Evolutionary conservation across 2,329 filamentous ascomycete species (phyloP).

Genomic region (Monilinia fructicola): DNA sequence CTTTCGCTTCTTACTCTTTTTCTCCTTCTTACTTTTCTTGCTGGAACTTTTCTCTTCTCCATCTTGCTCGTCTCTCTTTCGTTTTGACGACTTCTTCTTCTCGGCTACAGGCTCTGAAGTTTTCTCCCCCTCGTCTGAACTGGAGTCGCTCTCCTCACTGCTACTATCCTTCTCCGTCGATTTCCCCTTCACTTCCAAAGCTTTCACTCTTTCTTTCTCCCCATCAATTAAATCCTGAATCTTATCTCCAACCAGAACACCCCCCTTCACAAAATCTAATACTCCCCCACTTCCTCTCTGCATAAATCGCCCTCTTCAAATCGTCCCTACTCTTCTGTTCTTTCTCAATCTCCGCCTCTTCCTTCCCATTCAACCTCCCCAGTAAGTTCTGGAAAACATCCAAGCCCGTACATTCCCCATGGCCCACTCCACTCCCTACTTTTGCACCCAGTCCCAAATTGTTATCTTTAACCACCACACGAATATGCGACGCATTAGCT

Average conservation of each 20-base stretch:
- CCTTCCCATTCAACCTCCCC: constrained; percentile 85
- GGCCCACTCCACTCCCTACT: constrained; percentile 63
- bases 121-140: constrained; percentile 21
- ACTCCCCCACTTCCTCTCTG: constrained; percentile 71
- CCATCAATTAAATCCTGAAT: constrained; percentile 49
- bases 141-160: constrained; percentile 11
- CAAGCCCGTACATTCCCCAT: constrained; percentile 76
- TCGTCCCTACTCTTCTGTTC: constrained; percentile 68
- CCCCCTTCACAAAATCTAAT: constrained; percentile 92
- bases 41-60: constrained; percentile 41
- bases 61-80: constrained; percentile 47
- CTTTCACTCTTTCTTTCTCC: constrained; percentile 39
- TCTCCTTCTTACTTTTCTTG: constrained; percentile 24
- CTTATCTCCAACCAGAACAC: constrained; percentile 62
- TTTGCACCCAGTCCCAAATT: constrained; percentile 86
- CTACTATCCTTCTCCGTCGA: constrained; percentile 21
- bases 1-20: constrained; percentile 43
- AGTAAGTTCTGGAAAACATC: constrained; percentile 84
- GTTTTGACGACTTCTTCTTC: constrained; percentile 41
- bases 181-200: constrained; percentile 32
- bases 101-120: constrained; percentile 25
- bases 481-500: constrained; percentile 82
- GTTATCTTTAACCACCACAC: constrained; percentile 84
- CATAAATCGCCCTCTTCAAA: constrained; percentile 70
- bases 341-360: constrained; percentile 67